Percentiles rank a stretch among this genome's conserved stretches.
These are phyloP conservation scores for Jackrogersella minutella DNA, from an alignment of 495 filamentous ascomycete species.

Conservation along the genomic window DNA sequence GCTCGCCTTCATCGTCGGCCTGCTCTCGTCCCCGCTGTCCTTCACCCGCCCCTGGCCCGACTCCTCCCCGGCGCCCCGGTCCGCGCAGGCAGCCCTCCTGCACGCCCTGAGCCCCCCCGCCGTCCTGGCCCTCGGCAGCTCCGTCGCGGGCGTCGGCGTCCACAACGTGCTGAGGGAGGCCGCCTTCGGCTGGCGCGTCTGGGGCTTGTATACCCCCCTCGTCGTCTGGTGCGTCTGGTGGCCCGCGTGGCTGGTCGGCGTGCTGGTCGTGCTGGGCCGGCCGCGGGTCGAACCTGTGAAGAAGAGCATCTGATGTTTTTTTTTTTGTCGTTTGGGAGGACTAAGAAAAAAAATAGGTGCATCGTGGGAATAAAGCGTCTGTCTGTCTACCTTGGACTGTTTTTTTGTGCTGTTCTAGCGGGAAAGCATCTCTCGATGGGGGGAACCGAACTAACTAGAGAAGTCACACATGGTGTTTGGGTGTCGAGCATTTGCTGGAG, in stretches of 20 bases:
- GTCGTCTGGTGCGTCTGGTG: constrained; percentile 99
- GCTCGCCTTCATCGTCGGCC: constrained; percentile 83
- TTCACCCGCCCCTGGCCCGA: constrained; percentile 70
- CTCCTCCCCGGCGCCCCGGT: constrained; percentile 36
- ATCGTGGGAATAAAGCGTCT: neutral
- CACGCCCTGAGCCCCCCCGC: constrained; percentile 71
- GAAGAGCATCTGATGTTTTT: neutral
- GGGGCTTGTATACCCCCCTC: constrained; percentile 87
- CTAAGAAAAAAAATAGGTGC: neutral
- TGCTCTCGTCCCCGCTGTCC: constrained; percentile 76
- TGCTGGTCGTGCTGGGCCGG: constrained; percentile 51
- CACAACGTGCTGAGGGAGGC: constrained; percentile 72
- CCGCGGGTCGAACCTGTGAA: constrained; percentile 18
- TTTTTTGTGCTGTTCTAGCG: neutral
- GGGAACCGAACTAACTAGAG: too few species aligned
- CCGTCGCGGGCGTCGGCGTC: constrained; percentile 60
- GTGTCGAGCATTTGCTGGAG: too few species aligned
- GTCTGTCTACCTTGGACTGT: neutral
- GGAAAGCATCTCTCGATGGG: too few species aligned
- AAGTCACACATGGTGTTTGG: too few species aligned
- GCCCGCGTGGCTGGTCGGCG: constrained; percentile 86
- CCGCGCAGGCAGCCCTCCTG: constrained; percentile 50
- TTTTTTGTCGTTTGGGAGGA: neutral
- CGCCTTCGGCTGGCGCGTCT: constrained; percentile 89
- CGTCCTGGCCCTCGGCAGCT: constrained; percentile 63